Evolutionary conservation across 2,329 filamentous ascomycete genomes (phyloP).

Genomic region (Ophiostoma pallidulum): DNA sequence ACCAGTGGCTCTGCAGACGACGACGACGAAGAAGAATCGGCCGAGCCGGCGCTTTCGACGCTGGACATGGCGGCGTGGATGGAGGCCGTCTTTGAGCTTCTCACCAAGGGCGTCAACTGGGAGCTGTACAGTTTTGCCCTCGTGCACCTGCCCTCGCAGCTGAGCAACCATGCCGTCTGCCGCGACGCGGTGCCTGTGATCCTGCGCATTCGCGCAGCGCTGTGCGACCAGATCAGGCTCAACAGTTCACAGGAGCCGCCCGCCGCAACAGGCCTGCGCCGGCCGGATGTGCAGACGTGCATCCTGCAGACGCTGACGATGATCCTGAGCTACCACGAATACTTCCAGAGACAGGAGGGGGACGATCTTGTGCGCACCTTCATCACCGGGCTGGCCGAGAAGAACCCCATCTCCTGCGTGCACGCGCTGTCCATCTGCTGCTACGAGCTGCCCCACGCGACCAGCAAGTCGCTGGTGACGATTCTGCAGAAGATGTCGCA

Average conservation of each 20-base stretch:
- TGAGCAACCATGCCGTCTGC: constrained; percentile 85
- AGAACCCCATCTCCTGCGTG: constrained; percentile 85
- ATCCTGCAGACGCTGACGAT: constrained; percentile 80
- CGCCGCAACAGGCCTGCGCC: constrained; percentile 65
- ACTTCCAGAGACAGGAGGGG: constrained; percentile 75
- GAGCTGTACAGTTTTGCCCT: constrained; percentile 87
- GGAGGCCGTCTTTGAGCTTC: constrained; percentile 63
- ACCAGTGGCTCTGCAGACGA: neutral
- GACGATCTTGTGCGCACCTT: constrained; percentile 85
- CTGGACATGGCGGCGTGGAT: constrained; percentile 62
- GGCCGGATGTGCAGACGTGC: constrained; percentile 80
- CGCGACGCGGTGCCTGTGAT: constrained; percentile 63
- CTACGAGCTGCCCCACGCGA: constrained; percentile 81
- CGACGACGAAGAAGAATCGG: neutral
- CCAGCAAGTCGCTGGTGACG: constrained; percentile 73
- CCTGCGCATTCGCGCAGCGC: constrained; percentile 59
- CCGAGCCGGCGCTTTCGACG: constrained; percentile 16
- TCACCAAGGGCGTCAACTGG: constrained; percentile 72
- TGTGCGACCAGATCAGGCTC: constrained; percentile 75
- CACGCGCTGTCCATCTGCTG: constrained; percentile 92
- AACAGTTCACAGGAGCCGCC: constrained; percentile 77
- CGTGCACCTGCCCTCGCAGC: constrained; percentile 74
- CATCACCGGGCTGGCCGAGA: constrained; percentile 75
- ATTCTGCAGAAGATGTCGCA: constrained; percentile 91
- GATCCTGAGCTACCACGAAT: constrained; percentile 79